Base-by-base conservation (phyloP, 345 rosid genomes). In the Carallia brachiata region DNA sequence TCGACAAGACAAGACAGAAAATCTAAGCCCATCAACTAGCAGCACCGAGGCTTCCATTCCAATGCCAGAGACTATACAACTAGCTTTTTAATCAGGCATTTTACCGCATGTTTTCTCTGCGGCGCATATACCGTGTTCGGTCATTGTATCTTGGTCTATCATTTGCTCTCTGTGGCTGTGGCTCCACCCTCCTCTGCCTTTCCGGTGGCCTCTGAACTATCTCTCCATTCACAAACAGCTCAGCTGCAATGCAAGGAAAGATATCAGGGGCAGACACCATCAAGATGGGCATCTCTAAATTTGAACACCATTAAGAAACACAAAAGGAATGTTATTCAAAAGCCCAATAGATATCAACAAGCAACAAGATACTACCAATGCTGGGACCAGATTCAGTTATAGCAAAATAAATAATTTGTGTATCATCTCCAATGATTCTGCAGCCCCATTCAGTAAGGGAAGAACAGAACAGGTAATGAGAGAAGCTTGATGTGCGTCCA, bases 61-160 rank as follows among this genome's bases (percentile, higher is more conserved):
- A 27, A 27, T 16, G 58, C 52, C 40, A 65, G 28, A 52, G 48
- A 52, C 78, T 80, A 70, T 79, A 78, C 82, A 74, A 60, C 44
- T 53, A 54, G 19, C n/a, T 44, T 47, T 53, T 48, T 7, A 47
- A 44, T 62, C 17, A 48, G 12, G 28, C 28, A 52, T 52, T 67
- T 90, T 84, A 90, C 61, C 90, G 77, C 62, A 69, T 79, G 73
- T 86, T 90, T 75, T 92, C 97, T 72, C 88, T 79, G 74, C 98
- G 90, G 17, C 98, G 94, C 34, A 85, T 90, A 40, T 90, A 95
- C 7, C 99, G 78, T 67, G 98, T 92, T 73, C 98, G 79, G 81
- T 96, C 99, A 60, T 96, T 96, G 83, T 92, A 96, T 82, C 99
- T 89, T n/a, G 99, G 99, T 78, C 98, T 84, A 75, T 92, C 97